These are phyloP conservation scores for Collybia sp. DNA, from an alignment of 768 basidiomycete genomes.

Conservation along the genomic window DNA sequence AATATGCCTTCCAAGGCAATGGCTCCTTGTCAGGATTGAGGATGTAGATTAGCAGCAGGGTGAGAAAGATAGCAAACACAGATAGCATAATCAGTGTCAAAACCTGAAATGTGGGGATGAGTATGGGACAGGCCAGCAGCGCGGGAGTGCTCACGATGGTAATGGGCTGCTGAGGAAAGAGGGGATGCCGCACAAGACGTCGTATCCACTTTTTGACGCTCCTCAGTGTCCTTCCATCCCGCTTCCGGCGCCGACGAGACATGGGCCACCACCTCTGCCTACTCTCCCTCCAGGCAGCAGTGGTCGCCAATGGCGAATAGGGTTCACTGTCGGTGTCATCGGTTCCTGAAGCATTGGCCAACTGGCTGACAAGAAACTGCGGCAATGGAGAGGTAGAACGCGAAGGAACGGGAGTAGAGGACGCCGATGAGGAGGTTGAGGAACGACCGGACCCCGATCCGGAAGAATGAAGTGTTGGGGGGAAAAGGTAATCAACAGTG, in stretches of 20 bases:
- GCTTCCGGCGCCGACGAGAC: constrained; percentile 47
- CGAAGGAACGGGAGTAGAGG: constrained; percentile 56
- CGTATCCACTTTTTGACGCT: constrained; percentile 50
- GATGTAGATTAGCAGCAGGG: constrained; percentile 84
- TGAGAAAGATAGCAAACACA: constrained; percentile 77
- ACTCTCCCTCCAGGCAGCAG: constrained; percentile 38
- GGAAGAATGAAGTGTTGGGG: constrained; percentile 18
- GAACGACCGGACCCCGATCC: constrained; percentile 24
- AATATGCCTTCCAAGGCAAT: constrained; percentile 92
- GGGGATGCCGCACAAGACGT: constrained; percentile 60
- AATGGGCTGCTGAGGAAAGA: constrained; percentile 76
- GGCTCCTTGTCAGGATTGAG: constrained; percentile 96
- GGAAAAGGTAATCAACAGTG: constrained; percentile 25
- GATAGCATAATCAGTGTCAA: constrained; percentile 73
- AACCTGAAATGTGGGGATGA: constrained; percentile 33
- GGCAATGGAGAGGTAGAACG: constrained; percentile 58
- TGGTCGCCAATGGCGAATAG: constrained; percentile 34
- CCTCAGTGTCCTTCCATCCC: constrained; percentile 42
- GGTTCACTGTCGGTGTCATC: constrained; percentile 63
- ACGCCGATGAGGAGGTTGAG: constrained; percentile 35
- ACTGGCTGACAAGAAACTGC: constrained; percentile 43
- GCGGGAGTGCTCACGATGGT: constrained; percentile 60
- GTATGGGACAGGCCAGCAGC: background rate
- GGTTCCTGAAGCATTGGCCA: constrained; percentile 39
- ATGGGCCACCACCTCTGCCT: constrained; percentile 55